phyloP scores from a whole-genome alignment of 164 flowering plant species.

The Tetracentron sinense region DNA sequence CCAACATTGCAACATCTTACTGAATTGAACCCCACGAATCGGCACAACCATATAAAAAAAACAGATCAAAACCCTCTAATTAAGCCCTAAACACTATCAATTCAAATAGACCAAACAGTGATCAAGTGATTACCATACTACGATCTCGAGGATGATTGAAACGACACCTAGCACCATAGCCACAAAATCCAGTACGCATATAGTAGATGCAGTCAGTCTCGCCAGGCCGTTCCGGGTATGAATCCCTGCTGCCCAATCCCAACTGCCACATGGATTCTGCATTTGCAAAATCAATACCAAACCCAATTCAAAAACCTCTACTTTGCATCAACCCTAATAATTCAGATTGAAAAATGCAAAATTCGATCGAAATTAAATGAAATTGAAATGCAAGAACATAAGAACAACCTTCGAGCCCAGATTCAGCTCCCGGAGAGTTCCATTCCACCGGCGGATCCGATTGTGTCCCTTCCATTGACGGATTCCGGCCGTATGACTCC shows the following conservation, averaged over 20 bases:
- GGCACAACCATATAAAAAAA: slow-evolving; percentile 17
- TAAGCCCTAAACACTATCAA: slow-evolving; percentile 13
- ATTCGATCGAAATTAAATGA: slow-evolving; percentile 1
- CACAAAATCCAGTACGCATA: slow-evolving; percentile 79
- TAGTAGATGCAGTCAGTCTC: slow-evolving; percentile 68
- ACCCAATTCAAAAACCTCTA: background rate
- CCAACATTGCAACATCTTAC: slow-evolving; percentile 18
- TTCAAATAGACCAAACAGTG: background rate
- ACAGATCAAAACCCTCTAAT: background rate
- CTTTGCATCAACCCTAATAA: slow-evolving; percentile 25
- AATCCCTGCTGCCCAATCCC: slow-evolving; percentile 40
- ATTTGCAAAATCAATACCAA: slow-evolving; percentile 13
- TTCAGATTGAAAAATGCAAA: background rate
- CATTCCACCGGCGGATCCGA: slow-evolving; percentile 46
- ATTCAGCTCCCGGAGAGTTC: slow-evolving; percentile 32
- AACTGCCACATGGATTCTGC: slow-evolving; percentile 67
- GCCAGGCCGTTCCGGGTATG: slow-evolving; percentile 79
- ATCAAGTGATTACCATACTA: slow-evolving; percentile 31
- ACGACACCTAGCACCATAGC: slow-evolving; percentile 76
- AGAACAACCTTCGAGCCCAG: slow-evolving; percentile 63
- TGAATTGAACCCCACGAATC: slow-evolving; percentile 1
- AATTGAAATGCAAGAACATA: slow-evolving; percentile 8
- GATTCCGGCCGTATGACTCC: slow-evolving; percentile 55
- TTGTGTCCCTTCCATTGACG: slow-evolving; percentile 38
- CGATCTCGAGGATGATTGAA: slow-evolving; percentile 89